phyloP scores from a whole-genome alignment of 495 filamentous ascomycete species.

The Aspergillus panamensis region DNA sequence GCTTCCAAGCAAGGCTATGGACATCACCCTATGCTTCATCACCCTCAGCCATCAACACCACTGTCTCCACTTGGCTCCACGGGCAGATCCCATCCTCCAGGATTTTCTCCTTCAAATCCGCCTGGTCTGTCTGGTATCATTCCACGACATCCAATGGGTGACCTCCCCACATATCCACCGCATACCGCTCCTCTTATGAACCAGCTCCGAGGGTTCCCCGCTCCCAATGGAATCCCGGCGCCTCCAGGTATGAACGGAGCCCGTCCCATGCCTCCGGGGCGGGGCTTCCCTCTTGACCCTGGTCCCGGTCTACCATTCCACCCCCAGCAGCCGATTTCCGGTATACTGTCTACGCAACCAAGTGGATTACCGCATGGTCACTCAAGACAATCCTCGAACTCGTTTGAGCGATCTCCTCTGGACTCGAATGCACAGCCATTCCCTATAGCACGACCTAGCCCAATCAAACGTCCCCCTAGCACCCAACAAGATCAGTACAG shows the following conservation, averaged over 20 bases:
- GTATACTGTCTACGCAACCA: slow-evolving; percentile 33
- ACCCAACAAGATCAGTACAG: slow-evolving; percentile 56
- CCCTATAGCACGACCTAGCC: slow-evolving; percentile 74
- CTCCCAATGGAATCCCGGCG: slow-evolving; percentile 56
- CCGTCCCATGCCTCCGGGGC: slow-evolving; percentile 56
- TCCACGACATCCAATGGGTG: slow-evolving; percentile 36
- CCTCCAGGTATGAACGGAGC: slow-evolving; percentile 57
- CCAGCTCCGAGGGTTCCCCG: slow-evolving; percentile 51
- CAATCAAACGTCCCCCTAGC: slow-evolving; percentile 85
- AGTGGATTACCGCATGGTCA: slow-evolving; percentile 47
- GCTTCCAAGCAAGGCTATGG: slow-evolving; percentile 30
- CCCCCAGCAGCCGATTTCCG: slow-evolving; percentile 33
- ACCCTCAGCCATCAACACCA: slow-evolving; percentile 51
- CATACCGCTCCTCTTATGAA: slow-evolving; percentile 41
- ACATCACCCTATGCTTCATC: slow-evolving; percentile 42
- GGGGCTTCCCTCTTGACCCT: slow-evolving; percentile 60
- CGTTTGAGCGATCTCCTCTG: slow-evolving; percentile 51
- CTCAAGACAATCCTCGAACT: slow-evolving; percentile 58
- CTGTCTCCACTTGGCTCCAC: slow-evolving; percentile 49
- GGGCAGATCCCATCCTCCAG: slow-evolving; percentile 50
- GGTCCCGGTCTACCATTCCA: slow-evolving; percentile 37
- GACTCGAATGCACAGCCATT: slow-evolving; percentile 48
- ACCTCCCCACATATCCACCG: slow-evolving; percentile 55
- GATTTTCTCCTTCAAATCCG: slow-evolving; percentile 50
- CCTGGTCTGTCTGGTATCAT: slow-evolving; percentile 55